Percentiles rank a stretch among this genome's conserved stretches.
These are phyloP conservation scores for Penicillium mononematosum DNA, from an alignment of 495 filamentous ascomycete species.

Conservation along the genomic window DNA sequence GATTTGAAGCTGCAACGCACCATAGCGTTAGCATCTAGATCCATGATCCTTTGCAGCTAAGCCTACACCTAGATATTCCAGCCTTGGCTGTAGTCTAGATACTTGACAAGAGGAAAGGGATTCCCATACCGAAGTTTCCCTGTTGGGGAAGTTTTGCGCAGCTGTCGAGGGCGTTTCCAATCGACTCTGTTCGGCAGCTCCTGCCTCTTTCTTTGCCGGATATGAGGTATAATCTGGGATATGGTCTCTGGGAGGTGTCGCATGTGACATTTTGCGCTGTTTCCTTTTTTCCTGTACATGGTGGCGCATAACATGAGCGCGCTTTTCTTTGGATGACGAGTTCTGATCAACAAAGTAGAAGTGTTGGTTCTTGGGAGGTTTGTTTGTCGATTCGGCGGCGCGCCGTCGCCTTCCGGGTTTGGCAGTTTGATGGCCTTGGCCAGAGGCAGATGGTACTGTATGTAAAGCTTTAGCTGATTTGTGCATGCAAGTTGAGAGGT, in stretches of 20 bases:
- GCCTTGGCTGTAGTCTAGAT: background rate
- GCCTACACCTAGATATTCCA: background rate
- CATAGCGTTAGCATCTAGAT: conserved; percentile 7
- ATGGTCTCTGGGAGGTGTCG: conserved; percentile 14
- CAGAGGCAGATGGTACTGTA: conserved; percentile 20
- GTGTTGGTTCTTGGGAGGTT: conserved; percentile 31
- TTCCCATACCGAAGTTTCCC: conserved; percentile 25
- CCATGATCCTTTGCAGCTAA: background rate
- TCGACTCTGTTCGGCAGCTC: conserved; percentile 11
- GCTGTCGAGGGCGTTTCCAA: conserved; percentile 4
- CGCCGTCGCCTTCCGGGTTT: conserved; percentile 32
- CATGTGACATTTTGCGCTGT: conserved; percentile 34
- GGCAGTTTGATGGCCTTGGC: conserved; percentile 19
- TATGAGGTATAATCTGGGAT: conserved; percentile 21
- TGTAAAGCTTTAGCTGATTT: background rate
- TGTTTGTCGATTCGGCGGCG: conserved; percentile 17
- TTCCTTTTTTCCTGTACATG: conserved; percentile 48
- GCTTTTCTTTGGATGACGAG: conserved; percentile 46
- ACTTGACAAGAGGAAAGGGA: background rate
- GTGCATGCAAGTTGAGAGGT: background rate
- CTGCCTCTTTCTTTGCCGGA: conserved; percentile 20
- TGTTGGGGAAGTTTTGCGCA: conserved; percentile 7
- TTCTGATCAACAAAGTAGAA: conserved; percentile 49
- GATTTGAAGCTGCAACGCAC: conserved; percentile 22
- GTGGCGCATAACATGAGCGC: conserved; percentile 52